Evolutionary conservation across 179 eudicot species (phyloP).

Genomic region (Beta corolliflora): DNA sequence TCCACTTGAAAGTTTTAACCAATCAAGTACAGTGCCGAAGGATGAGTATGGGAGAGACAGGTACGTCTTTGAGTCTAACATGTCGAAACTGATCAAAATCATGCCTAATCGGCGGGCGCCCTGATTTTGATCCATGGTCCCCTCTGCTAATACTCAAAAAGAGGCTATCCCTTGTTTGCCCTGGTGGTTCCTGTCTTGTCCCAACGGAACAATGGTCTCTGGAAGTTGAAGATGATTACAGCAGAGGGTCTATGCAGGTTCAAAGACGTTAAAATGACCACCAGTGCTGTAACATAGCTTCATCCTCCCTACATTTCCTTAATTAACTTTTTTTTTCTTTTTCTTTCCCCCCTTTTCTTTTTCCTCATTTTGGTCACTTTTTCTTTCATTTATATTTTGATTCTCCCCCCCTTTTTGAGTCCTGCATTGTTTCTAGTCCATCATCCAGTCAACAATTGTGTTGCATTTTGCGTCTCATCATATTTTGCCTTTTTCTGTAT

Average conservation of each 20-base stretch:
- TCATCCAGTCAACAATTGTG: constrained; percentile 24
- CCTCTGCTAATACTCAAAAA: constrained; percentile 13
- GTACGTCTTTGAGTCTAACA: constrained; percentile 17
- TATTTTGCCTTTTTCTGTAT: constrained; percentile 34
- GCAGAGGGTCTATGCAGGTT: constrained; percentile 22
- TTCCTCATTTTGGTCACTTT: constrained; percentile 17
- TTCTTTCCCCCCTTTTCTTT: constrained; percentile 11
- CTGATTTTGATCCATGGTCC: constrained; percentile 24
- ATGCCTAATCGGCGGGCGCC: constrained; percentile 12
- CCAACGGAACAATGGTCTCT: constrained; percentile 6
- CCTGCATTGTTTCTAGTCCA: constrained; percentile 38
- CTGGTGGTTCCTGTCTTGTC: constrained; percentile 23
- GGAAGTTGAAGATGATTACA: constrained; percentile 19
- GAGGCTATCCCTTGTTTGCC: constrained; percentile 11
- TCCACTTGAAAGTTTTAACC: constrained; percentile 16
- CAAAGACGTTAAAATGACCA: constrained; percentile 21
- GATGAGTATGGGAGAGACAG: constrained; percentile 18
- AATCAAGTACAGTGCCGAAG: constrained; percentile 17
- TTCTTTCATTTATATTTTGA: neutral
- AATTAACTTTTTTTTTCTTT: constrained; percentile 8
- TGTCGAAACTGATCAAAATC: constrained; percentile 21
- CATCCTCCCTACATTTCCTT: constrained; percentile 10
- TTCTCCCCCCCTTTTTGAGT: constrained; percentile 25
- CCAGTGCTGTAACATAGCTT: constrained; percentile 28
- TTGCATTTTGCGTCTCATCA: constrained; percentile 33